Evolutionary conservation across 1,284 basidiomycete species (phyloP).

Genomic region (Leucoagaricus sp.): DNA sequence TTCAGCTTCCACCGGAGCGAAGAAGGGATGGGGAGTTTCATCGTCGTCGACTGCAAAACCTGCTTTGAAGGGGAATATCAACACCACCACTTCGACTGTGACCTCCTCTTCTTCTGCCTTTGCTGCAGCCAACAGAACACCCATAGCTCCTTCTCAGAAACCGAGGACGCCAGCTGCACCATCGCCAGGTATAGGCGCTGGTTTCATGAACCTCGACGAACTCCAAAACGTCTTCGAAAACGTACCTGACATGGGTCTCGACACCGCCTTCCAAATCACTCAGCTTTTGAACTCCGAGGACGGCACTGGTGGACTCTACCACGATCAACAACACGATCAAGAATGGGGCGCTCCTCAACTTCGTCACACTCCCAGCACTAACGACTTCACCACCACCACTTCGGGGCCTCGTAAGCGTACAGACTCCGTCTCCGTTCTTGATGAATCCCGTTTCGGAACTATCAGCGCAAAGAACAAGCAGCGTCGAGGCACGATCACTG

Average conservation of each 20-base stretch:
- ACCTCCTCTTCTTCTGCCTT: not conserved
- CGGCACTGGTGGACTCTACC: not conserved
- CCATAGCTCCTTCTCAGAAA: not conserved
- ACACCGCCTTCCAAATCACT: conserved; percentile 10
- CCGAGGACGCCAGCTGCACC: conserved; percentile 1
- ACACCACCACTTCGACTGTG: not conserved
- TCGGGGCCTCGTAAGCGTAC: conserved; percentile 3
- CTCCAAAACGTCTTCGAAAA: conserved; percentile 3
- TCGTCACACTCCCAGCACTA: not conserved
- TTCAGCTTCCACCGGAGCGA: not conserved
- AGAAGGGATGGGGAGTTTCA: not conserved
- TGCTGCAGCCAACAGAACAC: not conserved
- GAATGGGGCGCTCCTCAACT: conserved; percentile 11
- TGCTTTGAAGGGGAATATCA: not conserved
- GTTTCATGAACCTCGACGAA: not conserved
- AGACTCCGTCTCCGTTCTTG: conserved; percentile 12
- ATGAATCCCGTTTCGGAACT: conserved; percentile 8
- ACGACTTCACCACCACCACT: not conserved
- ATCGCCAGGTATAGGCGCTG: not conserved
- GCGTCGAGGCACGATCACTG: conserved; percentile 4
- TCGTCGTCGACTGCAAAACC: not conserved
- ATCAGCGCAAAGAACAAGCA: conserved; percentile 7
- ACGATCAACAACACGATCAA: not conserved
- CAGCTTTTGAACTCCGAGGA: not conserved
- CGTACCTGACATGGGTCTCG: not conserved